Percentiles rank a stretch among this genome's conserved stretches.
Conservation (phyloP, 768 basidiomycete species). For the Zangia roseola region DNA sequence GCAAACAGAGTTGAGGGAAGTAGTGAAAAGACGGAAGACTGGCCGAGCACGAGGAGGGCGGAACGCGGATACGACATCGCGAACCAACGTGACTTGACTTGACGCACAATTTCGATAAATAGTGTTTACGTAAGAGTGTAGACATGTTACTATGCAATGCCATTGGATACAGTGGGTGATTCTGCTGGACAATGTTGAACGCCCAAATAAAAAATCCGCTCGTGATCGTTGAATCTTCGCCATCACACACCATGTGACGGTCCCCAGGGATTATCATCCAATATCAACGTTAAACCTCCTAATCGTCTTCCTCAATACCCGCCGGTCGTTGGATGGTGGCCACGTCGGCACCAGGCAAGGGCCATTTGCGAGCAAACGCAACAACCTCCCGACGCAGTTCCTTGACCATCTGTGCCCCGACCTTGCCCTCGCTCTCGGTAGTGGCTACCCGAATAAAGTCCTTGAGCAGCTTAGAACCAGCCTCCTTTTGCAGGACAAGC, state of each 20-base stretch:
- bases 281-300: slow-evolving; percentile 8
- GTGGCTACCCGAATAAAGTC: slow-evolving; percentile 89
- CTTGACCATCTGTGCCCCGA: slow-evolving; percentile 67
- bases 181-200: slow-evolving; percentile 33
- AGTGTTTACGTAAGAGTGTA: no score
- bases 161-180: not conserved
- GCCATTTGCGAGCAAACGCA: slow-evolving; percentile 83
- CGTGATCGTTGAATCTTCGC: slow-evolving; percentile 57
- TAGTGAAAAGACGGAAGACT: slow-evolving; percentile 60
- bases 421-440: slow-evolving; percentile 62
- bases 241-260: not conserved
- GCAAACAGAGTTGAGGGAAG: slow-evolving; percentile 73
- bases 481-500: slow-evolving; percentile 87
- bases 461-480: slow-evolving; percentile 91
- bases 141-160: no score
- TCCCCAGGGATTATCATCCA: slow-evolving; percentile 2
- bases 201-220: slow-evolving; percentile 25
- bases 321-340: slow-evolving; percentile 51
- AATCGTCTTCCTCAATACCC: slow-evolving; percentile 58
- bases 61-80: slow-evolving; percentile 59
- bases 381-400: slow-evolving; percentile 79
- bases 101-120: not conserved
- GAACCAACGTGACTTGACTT: no score
- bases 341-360: slow-evolving; percentile 82
- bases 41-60: slow-evolving; percentile 61